These are phyloP conservation scores for Globisporangium emineosum DNA, from an alignment of 352 stramenopile species.

Conservation along the genomic window DNA sequence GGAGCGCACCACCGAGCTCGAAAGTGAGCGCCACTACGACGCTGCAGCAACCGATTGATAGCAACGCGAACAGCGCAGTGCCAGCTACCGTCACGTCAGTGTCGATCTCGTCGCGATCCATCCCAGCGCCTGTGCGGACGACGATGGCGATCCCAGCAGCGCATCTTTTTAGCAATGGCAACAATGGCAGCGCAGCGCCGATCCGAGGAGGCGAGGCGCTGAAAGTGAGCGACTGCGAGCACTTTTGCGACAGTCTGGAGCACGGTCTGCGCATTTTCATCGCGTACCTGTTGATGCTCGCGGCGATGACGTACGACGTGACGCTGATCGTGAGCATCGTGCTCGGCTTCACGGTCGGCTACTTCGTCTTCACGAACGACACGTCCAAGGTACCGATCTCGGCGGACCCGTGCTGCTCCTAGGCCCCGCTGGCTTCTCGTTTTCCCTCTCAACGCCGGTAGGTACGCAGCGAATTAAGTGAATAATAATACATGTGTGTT, in stretches of 20 bases:
- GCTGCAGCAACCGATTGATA: neutral
- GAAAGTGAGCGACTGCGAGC: slow-evolving; percentile 50
- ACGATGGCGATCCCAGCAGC: slow-evolving; percentile 1
- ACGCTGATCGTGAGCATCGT: slow-evolving; percentile 60
- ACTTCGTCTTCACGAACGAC: slow-evolving; percentile 67
- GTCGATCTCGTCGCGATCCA: slow-evolving; percentile 13
- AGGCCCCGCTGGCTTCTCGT: too few relatives aligned
- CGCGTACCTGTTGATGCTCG: slow-evolving; percentile 79
- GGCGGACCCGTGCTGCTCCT: slow-evolving; percentile 69
- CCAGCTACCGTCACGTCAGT: slow-evolving; percentile 17
- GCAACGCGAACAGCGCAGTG: slow-evolving; percentile 11
- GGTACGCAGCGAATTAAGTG: neutral
- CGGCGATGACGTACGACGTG: slow-evolving; percentile 78
- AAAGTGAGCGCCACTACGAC: neutral
- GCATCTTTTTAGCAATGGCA: slow-evolving; percentile 16
- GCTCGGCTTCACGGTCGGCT: slow-evolving; percentile 59
- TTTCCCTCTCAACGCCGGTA: too few relatives aligned
- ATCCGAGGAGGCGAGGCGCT: neutral
- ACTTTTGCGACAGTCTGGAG: slow-evolving; percentile 58
- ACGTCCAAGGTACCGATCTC: slow-evolving; percentile 65
- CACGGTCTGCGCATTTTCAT: slow-evolving; percentile 65
- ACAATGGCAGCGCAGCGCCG: slow-evolving; percentile 11
- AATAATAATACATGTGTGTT: neutral
- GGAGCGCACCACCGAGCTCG: neutral
- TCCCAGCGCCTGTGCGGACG: slow-evolving; percentile 7